These are phyloP conservation scores for Camelina sativa DNA, from an alignment of 345 rosid genomes.

Conservation along the genomic window DNA sequence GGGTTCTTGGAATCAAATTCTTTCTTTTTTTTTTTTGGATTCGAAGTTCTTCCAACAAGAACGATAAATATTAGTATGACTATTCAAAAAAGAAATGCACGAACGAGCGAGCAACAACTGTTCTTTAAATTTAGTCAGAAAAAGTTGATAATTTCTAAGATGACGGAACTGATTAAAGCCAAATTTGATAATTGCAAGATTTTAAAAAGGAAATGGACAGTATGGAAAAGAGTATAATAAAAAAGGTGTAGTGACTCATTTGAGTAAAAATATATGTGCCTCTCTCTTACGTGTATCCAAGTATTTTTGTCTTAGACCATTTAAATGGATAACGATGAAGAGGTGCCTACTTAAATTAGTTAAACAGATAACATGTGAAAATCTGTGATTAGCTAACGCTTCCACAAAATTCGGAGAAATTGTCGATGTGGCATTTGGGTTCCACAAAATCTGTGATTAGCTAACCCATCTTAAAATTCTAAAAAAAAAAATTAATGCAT, in stretches of 20 bases:
- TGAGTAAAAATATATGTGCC: conserved; percentile 9
- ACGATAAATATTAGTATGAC: not conserved
- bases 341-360: conserved; percentile 37
- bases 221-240: not conserved
- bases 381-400: conserved; percentile 27
- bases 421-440: conserved; percentile 14
- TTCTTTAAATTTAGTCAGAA: conserved; percentile 21
- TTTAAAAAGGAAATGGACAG: not conserved
- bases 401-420: conserved; percentile 16
- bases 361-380: not conserved
- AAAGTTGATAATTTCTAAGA: conserved; percentile 18
- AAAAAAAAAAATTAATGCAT: not conserved
- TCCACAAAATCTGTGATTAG: too few relatives aligned
- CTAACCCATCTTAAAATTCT: too few relatives aligned
- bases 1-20: conserved; percentile 25
- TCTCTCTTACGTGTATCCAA: conserved; percentile 33
- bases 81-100: not conserved
- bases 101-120: conserved; percentile 4
- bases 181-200: not conserved
- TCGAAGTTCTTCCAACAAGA: not conserved
- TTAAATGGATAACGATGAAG: conserved; percentile 48
- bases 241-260: conserved; percentile 27
- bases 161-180: not conserved
- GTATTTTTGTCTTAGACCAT: conserved; percentile 30
- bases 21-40: conserved; percentile 9